A percentile compares a stretch with the other conserved stretches of the same genome.
Conservation (phyloP, 305 asterid species). For the Ruellia speciosa region DNA sequence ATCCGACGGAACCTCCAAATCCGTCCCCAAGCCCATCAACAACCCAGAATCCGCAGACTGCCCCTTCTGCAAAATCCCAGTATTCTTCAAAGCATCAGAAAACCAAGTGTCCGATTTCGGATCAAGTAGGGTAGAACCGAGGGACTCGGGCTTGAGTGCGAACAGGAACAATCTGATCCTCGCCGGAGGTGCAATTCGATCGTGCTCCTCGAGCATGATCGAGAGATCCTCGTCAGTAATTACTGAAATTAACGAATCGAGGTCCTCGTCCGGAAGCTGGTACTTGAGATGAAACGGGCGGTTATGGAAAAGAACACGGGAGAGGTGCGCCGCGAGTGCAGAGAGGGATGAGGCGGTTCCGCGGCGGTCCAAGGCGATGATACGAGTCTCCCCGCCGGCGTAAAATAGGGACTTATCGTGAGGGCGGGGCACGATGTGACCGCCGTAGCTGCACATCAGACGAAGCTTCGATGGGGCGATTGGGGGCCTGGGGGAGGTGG, state of each 20-base stretch:
- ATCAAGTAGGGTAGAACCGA: constrained; percentile 52
- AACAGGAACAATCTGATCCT: constrained; percentile 72
- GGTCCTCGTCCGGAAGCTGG: constrained; percentile 72
- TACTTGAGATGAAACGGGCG: constrained; percentile 69
- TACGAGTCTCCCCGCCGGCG: constrained; percentile 78
- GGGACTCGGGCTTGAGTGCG: constrained; percentile 52
- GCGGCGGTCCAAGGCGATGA: constrained; percentile 73
- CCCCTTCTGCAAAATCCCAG: constrained; percentile 54
- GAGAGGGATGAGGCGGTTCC: constrained; percentile 44
- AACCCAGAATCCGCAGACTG: constrained; percentile 58
- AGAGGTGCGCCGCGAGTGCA: constrained; percentile 45
- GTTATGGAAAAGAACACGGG: constrained; percentile 41
- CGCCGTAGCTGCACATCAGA: constrained; percentile 83
- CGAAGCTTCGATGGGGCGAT: constrained; percentile 51
- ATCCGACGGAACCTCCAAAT: constrained; percentile 39
- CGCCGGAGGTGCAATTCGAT: constrained; percentile 37
- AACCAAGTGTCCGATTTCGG: constrained; percentile 76
- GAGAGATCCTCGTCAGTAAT: constrained; percentile 71
- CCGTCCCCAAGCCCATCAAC: constrained; percentile 36
- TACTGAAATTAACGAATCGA: constrained; percentile 71
- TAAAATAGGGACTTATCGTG: constrained; percentile 59
- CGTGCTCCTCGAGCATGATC: constrained; percentile 87
- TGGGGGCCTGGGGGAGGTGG: constrained; percentile 42
- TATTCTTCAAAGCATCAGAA: constrained; percentile 55
- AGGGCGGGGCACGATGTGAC: constrained; percentile 79